Evolutionary conservation across 2,329 filamentous ascomycete genomes (phyloP).

Genomic region (Metarhizium album): DNA sequence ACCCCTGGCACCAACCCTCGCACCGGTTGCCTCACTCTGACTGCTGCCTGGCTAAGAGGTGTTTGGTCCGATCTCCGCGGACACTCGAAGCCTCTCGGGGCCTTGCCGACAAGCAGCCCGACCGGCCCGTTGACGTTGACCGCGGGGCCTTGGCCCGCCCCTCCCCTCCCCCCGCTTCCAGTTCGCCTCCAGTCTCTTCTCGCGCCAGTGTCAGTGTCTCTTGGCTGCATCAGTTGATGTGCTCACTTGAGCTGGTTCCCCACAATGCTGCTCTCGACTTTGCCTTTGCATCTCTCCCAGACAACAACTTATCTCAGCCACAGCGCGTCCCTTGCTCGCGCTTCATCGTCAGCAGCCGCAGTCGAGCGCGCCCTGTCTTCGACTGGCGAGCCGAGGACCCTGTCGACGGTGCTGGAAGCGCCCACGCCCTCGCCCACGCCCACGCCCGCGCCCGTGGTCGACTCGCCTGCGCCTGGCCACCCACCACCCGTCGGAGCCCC

Average conservation of each 20-base stretch:
- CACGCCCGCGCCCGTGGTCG: neutral
- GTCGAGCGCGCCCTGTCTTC: neutral
- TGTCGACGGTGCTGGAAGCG: constrained; percentile 3
- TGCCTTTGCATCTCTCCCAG: neutral
- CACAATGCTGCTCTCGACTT: constrained; percentile 1
- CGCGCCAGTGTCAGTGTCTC: no score
- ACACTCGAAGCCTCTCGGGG: no score
- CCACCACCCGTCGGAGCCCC: neutral
- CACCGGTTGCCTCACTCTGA: no score
- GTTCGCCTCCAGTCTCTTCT: no score
- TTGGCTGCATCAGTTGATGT: no score
- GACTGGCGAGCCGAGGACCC: neutral
- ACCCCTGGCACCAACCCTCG: neutral
- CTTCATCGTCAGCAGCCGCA: neutral
- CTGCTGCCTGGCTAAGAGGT: no score
- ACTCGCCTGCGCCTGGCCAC: neutral
- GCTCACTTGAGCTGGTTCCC: neutral
- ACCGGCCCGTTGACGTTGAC: no score
- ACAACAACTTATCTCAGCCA: constrained; percentile 1
- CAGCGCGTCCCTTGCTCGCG: constrained; percentile 1
- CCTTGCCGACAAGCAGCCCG: no score
- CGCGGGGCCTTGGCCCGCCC: no score
- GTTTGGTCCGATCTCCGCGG: no score
- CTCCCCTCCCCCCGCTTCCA: no score
- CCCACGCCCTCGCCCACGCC: neutral